Percentiles rank a stretch among this genome's conserved stretches.
Evolutionary conservation across 495 filamentous ascomycete species (phyloP).

Genomic region (Sordaria brevicollis): DNA sequence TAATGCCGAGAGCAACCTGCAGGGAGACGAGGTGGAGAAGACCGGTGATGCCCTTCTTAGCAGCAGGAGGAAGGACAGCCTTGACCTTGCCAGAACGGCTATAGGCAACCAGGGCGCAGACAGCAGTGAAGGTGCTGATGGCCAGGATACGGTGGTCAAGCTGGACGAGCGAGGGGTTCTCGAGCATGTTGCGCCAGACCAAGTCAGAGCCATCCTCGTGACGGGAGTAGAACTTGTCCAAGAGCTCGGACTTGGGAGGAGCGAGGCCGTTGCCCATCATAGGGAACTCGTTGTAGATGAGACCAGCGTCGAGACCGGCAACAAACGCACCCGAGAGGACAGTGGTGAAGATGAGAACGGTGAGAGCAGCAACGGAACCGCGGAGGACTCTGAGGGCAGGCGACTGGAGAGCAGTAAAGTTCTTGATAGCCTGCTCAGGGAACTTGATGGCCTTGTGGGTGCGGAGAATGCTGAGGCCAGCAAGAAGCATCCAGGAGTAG

Average conservation of each 20-base stretch:
- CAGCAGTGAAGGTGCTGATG: constrained; percentile 73
- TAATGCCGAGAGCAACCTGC: constrained; percentile 79
- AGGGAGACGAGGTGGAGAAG: constrained; percentile 71
- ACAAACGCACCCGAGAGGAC: constrained; percentile 90
- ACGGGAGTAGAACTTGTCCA: constrained; percentile 76
- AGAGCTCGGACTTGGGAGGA: constrained; percentile 74
- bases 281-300: constrained; percentile 98
- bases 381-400: constrained; percentile 64
- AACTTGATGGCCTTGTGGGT: constrained; percentile 57
- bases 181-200: constrained; percentile 92
- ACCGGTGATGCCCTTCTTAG: constrained; percentile 62
- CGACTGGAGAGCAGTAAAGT: constrained; percentile 47
- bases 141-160: constrained; percentile 92
- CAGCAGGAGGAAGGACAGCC: constrained; percentile 51
- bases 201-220: constrained; percentile 64
- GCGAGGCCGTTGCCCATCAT: constrained; percentile 78
- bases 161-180: constrained; percentile 91
- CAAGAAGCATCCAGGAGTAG: constrained; percentile 90
- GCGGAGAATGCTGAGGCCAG: constrained; percentile 75
- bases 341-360: constrained; percentile 71
- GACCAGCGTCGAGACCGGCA: constrained; percentile 85
- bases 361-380: constrained; percentile 58
- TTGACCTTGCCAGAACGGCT: constrained; percentile 54
- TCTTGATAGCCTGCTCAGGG: constrained; percentile 42
- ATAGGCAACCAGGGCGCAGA: constrained; percentile 70